Percentiles rank a stretch among this genome's conserved stretches.
Evolutionary conservation across 352 stramenopile species (phyloP).

Genomic region (Pythium vanterpoolii): DNA sequence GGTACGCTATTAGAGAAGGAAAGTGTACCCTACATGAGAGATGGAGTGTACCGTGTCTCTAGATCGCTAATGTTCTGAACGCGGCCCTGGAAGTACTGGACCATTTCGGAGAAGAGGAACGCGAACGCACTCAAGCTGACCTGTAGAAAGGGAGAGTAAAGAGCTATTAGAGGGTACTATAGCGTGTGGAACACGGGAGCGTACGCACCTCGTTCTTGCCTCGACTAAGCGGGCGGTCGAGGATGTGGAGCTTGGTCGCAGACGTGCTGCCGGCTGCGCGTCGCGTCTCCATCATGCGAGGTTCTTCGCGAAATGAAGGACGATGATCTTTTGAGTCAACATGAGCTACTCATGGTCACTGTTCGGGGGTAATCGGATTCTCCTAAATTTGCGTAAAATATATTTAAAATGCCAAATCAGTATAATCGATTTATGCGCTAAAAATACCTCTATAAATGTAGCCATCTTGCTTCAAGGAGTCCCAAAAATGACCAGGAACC

Average conservation of each 20-base stretch:
- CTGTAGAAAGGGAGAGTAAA: conserved; percentile 22
- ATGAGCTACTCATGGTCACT: background rate
- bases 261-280: conserved; percentile 42
- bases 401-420: background rate
- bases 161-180: background rate
- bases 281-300: conserved; percentile 42
- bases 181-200: background rate
- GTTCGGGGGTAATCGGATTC: background rate
- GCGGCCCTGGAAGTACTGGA: conserved; percentile 96
- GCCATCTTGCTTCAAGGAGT: background rate
- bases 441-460: conserved; percentile 2
- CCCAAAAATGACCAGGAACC: background rate
- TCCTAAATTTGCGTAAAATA: background rate
- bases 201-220: conserved; percentile 65
- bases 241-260: conserved; percentile 66
- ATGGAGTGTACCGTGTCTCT: conserved; percentile 62
- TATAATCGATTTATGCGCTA: background rate
- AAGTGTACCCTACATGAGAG: background rate
- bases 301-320: background rate
- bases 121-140: conserved; percentile 94
- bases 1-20: background rate
- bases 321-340: background rate
- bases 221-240: conserved; percentile 72
- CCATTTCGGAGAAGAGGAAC: conserved; percentile 97
- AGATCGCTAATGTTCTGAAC: conserved; percentile 96